Percentiles rank a stretch among this genome's conserved stretches.
Conservation (phyloP, 306 rosid genomes). For the Lathyrus aphaca region DNA sequence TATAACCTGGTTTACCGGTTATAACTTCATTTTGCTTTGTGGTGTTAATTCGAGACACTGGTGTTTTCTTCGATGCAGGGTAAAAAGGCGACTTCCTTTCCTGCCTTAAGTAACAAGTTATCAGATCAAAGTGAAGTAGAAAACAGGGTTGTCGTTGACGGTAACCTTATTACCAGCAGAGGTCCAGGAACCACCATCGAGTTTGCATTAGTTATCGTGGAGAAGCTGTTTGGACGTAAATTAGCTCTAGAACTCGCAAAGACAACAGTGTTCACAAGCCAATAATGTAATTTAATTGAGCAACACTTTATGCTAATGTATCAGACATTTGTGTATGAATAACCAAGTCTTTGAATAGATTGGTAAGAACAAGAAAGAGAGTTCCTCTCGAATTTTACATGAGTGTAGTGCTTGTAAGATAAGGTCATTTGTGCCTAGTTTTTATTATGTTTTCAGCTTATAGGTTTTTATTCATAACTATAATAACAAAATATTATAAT, state of each 20-base stretch:
- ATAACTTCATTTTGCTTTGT: not conserved
- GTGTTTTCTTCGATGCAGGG: slow-evolving; percentile 50
- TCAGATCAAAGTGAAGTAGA: slow-evolving; percentile 75
- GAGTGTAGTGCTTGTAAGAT: not conserved
- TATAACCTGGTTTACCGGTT: not conserved
- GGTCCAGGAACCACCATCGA: slow-evolving; percentile 89
- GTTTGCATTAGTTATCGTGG: slow-evolving; percentile 76
- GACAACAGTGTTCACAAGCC: slow-evolving; percentile 48
- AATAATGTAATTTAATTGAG: slow-evolving; percentile 41
- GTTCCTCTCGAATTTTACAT: slow-evolving; percentile 2
- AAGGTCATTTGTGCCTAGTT: not conserved
- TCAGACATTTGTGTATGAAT: slow-evolving; percentile 42
- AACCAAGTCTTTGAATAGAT: slow-evolving; percentile 33
- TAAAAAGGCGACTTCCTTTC: slow-evolving; percentile 84
- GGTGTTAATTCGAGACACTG: slow-evolving; percentile 10
- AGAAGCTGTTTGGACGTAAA: slow-evolving; percentile 72
- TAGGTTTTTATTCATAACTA: not conserved
- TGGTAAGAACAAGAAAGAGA: slow-evolving; percentile 16
- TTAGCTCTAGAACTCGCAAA: slow-evolving; percentile 64
- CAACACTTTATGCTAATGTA: slow-evolving; percentile 14
- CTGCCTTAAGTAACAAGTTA: slow-evolving; percentile 66
- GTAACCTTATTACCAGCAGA: slow-evolving; percentile 84
- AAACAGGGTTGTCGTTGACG: slow-evolving; percentile 82
- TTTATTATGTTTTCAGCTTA: slow-evolving; percentile 1
- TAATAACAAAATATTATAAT: no score